These are phyloP conservation scores for Pythium aristosporum DNA, from an alignment of 352 stramenopile species.

Conservation along the genomic window DNA sequence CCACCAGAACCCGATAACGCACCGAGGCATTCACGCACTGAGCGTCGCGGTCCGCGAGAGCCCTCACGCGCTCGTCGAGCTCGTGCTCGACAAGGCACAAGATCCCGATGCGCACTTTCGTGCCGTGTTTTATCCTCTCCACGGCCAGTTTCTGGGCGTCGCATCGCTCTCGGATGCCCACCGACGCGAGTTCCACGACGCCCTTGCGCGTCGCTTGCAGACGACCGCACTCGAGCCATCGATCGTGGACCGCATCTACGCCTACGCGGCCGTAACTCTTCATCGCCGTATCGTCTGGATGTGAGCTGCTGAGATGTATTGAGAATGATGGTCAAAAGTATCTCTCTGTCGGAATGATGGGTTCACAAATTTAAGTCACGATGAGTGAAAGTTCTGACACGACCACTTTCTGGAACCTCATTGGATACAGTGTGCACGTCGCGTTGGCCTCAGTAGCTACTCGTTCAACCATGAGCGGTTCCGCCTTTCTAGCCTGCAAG, in stretches of 20 bases:
- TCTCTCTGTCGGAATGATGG: neutral
- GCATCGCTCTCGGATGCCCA: conserved; percentile 23
- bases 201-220: conserved; percentile 5
- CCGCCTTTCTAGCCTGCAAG: too few relatives aligned
- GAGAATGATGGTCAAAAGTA: neutral
- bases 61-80: conserved; percentile 21
- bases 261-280: conserved; percentile 24
- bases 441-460: too few relatives aligned
- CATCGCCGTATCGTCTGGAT: conserved; percentile 37
- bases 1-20: conserved; percentile 37
- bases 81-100: conserved; percentile 32
- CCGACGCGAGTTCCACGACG: conserved; percentile 30
- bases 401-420: too few relatives aligned
- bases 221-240: conserved; percentile 27
- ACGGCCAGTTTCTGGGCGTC: conserved; percentile 29
- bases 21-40: conserved; percentile 21
- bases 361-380: too few relatives aligned
- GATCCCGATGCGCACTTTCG: conserved; percentile 24
- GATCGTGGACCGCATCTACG: conserved; percentile 36
- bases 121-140: conserved; percentile 25
- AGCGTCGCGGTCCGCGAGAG: conserved; percentile 23
- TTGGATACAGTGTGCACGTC: too few relatives aligned
- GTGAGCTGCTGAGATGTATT: conserved; percentile 6
- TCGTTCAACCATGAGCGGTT: too few relatives aligned
- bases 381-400: too few relatives aligned